Base-by-base conservation (phyloP, 2,329 filamentous ascomycete genomes). In the Juglanconis oblonga region DNA sequence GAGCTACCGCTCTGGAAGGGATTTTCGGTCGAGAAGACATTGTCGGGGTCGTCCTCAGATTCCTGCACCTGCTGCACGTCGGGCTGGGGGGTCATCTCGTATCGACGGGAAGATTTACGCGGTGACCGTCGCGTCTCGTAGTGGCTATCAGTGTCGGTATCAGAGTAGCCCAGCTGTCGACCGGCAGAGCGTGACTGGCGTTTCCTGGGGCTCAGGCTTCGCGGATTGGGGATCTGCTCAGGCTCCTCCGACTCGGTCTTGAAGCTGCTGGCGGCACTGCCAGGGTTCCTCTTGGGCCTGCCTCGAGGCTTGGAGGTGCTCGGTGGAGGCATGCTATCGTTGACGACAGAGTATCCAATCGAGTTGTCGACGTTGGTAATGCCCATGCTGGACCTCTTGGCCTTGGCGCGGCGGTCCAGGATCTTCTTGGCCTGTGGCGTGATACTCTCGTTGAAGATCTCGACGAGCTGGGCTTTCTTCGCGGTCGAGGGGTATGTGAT, bases 1-100 rank as follows among this genome's bases (percentile, higher is more conserved):
- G 91, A 89, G 72, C 88, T 90, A 45, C 92, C 89, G 70, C 90
- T 91, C 72, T 98, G 94, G 71, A 98, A 98, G 0, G 94, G 93
- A 69, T 98, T 98, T 57, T 97, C 92, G 66, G 88, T 84, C 1
- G 89, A 92, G 73, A 98, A 98, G 36, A 90, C 88, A 68, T 82
- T 89, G 38, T 83, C 82, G 6, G 82, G 80, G 49, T 79, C 78
- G 8, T 80, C 77, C 56, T 84, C 76, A 6, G 78, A 73, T 54
- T 82, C 80, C 61, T 90, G 86, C 1, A 72, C 67, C 17, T 29
- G 47, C 68, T 86, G 86, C 48, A 84, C 73, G 59, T 77, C 51
- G 32, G 58, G 61, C 24, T 60, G 76, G 1, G 83, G 83, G 1
- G 81, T 80, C 52, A 62, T 24, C 13, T 62, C 62, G 5, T 38